Percentiles rank a stretch among this genome's conserved stretches.
Conservation (phyloP, 169 alveolate genomes). For the Plasmodium chabaudi region DNA sequence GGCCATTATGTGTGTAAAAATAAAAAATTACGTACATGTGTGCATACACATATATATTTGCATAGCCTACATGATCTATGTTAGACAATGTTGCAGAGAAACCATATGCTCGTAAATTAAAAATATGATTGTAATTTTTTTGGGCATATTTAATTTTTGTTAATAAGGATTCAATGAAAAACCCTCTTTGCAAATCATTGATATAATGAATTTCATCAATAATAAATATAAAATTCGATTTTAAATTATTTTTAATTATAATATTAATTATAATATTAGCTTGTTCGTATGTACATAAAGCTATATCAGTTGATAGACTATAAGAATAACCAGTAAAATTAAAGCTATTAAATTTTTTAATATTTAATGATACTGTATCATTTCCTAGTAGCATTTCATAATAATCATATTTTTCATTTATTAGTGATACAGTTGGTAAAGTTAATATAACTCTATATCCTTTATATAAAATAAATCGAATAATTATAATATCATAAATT, state of each 20-base stretch:
- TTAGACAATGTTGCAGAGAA: constrained; percentile 63
- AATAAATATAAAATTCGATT: constrained; percentile 32
- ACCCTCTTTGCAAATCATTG: constrained; percentile 22
- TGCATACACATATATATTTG: too few relatives aligned
- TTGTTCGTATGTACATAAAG: constrained; percentile 71
- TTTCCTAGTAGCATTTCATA: constrained; percentile 64
- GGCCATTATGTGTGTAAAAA: too few relatives aligned
- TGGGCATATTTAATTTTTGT: constrained; percentile 61
- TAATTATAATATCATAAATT: constrained; percentile 56
- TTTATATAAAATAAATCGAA: constrained; percentile 35
- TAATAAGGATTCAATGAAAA: constrained; percentile 37
- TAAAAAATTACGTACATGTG: too few relatives aligned
- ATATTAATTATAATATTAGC: constrained; percentile 51
- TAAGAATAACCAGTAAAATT: constrained; percentile 57
- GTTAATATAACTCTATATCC: constrained; percentile 49
- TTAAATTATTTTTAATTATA: constrained; percentile 58
- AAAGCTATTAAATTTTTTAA: constrained; percentile 51
- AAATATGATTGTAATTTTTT: constrained; percentile 2
- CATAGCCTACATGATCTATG: constrained; percentile 37
- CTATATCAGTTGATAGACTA: constrained; percentile 46
- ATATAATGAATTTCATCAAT: constrained; percentile 70
- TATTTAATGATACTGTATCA: constrained; percentile 57
- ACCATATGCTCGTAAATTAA: constrained; percentile 17
- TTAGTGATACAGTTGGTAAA: constrained; percentile 45
- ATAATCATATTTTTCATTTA: constrained; percentile 67